phyloP scores from a whole-genome alignment of 31 red algal species.

The Asparagopsis taxiformis region DNA sequence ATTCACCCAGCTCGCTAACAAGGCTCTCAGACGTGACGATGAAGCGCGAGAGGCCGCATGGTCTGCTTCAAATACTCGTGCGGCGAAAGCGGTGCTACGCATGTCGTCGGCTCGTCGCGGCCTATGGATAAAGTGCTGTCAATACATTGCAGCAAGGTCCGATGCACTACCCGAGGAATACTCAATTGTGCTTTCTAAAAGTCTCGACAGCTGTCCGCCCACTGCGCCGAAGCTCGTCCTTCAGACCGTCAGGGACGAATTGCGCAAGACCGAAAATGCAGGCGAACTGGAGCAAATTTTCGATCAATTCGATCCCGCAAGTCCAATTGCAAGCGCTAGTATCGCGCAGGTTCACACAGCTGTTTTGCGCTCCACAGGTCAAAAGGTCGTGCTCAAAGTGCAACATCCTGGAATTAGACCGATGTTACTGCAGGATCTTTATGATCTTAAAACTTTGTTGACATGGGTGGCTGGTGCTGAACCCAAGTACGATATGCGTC shows the following conservation, averaged over 20 bases:
- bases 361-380: slow-evolving; percentile 1
- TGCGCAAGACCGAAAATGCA: slow-evolving; percentile 5
- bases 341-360: slow-evolving; percentile 83
- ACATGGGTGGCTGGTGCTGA: slow-evolving; percentile 62
- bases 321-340: slow-evolving; percentile 65
- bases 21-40: slow-evolving; percentile 16
- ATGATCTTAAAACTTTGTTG: slow-evolving; percentile 55
- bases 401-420: slow-evolving; percentile 68
- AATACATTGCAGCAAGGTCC: slow-evolving; percentile 54
- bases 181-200: slow-evolving; percentile 35
- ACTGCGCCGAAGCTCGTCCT: slow-evolving; percentile 14
- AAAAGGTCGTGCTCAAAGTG: slow-evolving; percentile 70
- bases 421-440: slow-evolving; percentile 72
- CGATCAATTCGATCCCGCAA: slow-evolving; percentile 38
- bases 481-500: slow-evolving; percentile 77
- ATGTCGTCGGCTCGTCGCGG: slow-evolving; percentile 28
- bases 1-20: slow-evolving; percentile 10
- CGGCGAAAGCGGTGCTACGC: slow-evolving; percentile 44
- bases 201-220: slow-evolving; percentile 55
- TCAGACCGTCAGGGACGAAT: slow-evolving; percentile 12
- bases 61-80: slow-evolving; percentile 34
- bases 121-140: slow-evolving; percentile 69
- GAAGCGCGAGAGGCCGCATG: slow-evolving; percentile 28
- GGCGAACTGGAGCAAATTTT: slow-evolving; percentile 43
- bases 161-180: slow-evolving; percentile 61